These are phyloP conservation scores for Halenospora varia DNA, from an alignment of 495 filamentous ascomycete genomes.

Conservation along the genomic window DNA sequence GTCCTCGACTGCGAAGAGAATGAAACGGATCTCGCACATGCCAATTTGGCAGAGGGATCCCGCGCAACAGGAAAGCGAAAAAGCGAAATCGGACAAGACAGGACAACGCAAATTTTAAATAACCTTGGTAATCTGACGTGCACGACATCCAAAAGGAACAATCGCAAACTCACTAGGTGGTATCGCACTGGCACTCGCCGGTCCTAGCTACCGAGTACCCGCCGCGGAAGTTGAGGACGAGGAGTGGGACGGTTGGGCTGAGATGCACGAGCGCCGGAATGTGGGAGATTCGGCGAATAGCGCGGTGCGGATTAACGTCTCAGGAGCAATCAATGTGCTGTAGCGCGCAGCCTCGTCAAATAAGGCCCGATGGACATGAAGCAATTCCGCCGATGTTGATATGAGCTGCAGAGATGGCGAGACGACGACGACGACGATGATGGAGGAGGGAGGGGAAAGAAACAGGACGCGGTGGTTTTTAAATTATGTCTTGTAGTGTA, in stretches of 20 bases:
- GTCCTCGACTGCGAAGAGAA: background rate
- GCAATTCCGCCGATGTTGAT: background rate
- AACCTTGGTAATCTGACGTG: constrained; percentile 11
- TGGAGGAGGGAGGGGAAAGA: background rate
- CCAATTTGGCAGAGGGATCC: background rate
- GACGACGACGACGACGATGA: background rate
- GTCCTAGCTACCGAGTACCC: background rate
- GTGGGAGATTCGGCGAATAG: background rate
- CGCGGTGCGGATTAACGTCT: background rate
- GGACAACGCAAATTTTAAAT: background rate
- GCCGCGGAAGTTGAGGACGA: background rate
- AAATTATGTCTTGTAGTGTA: background rate
- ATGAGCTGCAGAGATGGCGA: background rate
- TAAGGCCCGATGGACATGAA: constrained; percentile 4
- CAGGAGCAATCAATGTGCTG: background rate
- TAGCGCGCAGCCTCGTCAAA: constrained; percentile 10
- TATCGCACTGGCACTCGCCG: background rate
- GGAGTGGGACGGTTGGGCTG: constrained; percentile 2
- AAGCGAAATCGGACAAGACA: background rate
- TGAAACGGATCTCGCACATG: background rate
- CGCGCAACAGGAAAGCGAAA: background rate
- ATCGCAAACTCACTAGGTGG: constrained; percentile 1
- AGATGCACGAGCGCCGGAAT: background rate
- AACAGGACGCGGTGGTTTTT: background rate
- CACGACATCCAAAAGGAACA: background rate